Evolutionary conservation across 495 filamentous ascomycete genomes (phyloP), one percentile per base, ranked within the genome.

Genomic region (Hypoxylon subgilvum): DNA sequence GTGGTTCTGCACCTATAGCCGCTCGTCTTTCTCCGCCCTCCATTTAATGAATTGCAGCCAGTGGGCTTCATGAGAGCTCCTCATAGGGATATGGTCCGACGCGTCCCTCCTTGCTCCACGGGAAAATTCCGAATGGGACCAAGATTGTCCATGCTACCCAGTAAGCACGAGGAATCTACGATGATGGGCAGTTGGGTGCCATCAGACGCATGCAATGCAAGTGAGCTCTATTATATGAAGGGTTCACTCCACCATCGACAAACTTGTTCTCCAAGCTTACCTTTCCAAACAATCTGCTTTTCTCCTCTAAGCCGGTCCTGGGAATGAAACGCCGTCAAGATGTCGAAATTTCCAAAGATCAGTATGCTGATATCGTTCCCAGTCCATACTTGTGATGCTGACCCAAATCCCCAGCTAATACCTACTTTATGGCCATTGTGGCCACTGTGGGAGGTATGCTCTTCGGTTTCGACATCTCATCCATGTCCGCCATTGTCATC

Each of bases 401-500:
- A 68, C 55, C 12, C 19, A 7, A 48, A n/a, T 28, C 8, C 13
- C 6, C 44, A 69, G 66, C 66, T 19, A 86, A 86, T 72, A 75
- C 79, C 54, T 84, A 86, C 68, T 83, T 87, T 61, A 76, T 87
- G 60, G 82, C 84, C 21, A 74, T 84, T 36, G 77, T 87, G 51
- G 82, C 83, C 63, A 86, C 82, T 8, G 69, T 86, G 25, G 84
- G 84, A 34, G 82, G 83, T 44, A 79, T 80, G 74, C 77, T 86
- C 16, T 85, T 86, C 57, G 83, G 84, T 55, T 87, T 86, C 69
- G 84, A 86, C 69, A 85, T 86, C 53, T 84, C 81, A 3, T 88
- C 85, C 27, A 89, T 90, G 82, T 83, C 79, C 39, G 88, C 87
- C 64, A 88, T 88, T 69, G 82, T 91, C 65, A 83, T 83, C 17